Base-by-base conservation (phyloP, 306 rosid genomes). In the Pueraria montana region DNA sequence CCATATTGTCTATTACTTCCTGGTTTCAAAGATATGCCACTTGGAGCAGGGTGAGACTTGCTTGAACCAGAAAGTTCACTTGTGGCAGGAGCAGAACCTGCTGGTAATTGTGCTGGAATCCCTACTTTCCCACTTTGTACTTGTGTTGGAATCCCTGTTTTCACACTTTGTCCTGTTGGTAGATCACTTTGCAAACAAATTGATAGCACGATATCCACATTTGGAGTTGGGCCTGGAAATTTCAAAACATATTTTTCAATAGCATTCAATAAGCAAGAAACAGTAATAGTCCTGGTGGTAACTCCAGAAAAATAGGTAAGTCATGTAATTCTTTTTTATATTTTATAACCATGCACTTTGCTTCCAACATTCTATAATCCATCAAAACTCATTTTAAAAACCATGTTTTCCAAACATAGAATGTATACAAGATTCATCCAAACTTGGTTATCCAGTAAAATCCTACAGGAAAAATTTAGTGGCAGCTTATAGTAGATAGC, bases 141-240 rank as follows among this genome's bases (percentile, higher is more conserved):
- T 36, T 84, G 93, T 20, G 85, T 38, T 64, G 84, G 69, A n/a
- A 86, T 64, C 64, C 89, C 90, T 6, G 83, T 40, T 82, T 91
- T 92, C 56, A 81, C 90, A 80, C 90, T 82, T 49, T 89, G 91
- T 52, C 86, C 86, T 20, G 76, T 67, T 27, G 88, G 87, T 40
- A 91, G 79, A 80, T 96, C 93, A 84, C 93, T 92, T 81, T 93
- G 98, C 82, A 96, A 86, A 87, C 98, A 96, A 83, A 96, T 91
- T 21, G 96, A 96, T 67, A 96, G 85, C 66, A 96, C 92, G 23
- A 92, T 74, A 78, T 96, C 99, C 79, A 92, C 96, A 52, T 93
- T 93, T 36, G 99, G 99, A 2, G 89, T 89, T 14, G 99, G 99
- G 49, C 99, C 99, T 96, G 96, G 50, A 87, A 89, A 55, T 64